Conservation (phyloP, 495 filamentous ascomycete genomes). For the Xylaria curta region DNA sequence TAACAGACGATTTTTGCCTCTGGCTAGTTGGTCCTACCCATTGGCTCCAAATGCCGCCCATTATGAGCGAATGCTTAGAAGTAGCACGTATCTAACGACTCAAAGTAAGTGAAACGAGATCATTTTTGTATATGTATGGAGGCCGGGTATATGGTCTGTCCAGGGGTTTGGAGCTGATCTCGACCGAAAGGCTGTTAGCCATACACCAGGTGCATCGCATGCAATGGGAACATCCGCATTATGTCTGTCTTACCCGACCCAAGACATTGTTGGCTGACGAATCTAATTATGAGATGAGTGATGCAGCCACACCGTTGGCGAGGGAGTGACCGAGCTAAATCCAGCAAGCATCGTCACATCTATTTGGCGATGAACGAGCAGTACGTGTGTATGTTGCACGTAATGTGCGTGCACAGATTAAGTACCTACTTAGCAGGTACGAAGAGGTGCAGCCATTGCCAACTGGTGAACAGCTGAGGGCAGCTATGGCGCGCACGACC, state of each 20-base stretch:
- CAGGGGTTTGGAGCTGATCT: constrained; percentile 20
- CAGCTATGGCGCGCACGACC: not conserved
- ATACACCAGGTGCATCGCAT: not conserved
- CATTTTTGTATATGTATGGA: not conserved
- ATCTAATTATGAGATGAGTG: constrained; percentile 10
- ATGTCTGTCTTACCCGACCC: constrained; percentile 9
- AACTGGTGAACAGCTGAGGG: not conserved
- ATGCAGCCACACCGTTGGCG: constrained; percentile 21
- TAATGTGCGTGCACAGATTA: not conserved
- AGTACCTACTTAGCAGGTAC: too few relatives aligned
- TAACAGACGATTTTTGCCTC: not conserved
- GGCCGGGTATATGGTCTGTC: not conserved
- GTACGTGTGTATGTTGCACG: not conserved
- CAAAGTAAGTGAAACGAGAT: constrained; percentile 11
- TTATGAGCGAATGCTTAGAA: not conserved
- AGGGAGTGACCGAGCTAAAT: constrained; percentile 1
- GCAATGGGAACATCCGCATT: not conserved
- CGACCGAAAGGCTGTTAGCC: constrained; percentile 7
- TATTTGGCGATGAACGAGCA: constrained; percentile 24
- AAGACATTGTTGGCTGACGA: constrained; percentile 22
- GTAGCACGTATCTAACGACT: not conserved
- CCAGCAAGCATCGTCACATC: not conserved
- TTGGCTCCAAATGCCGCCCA: not conserved
- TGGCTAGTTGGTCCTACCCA: not conserved
- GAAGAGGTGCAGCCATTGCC: not conserved